phyloP scores from a whole-genome alignment of 345 rosid species.

The Leavenworthia alabamica region DNA sequence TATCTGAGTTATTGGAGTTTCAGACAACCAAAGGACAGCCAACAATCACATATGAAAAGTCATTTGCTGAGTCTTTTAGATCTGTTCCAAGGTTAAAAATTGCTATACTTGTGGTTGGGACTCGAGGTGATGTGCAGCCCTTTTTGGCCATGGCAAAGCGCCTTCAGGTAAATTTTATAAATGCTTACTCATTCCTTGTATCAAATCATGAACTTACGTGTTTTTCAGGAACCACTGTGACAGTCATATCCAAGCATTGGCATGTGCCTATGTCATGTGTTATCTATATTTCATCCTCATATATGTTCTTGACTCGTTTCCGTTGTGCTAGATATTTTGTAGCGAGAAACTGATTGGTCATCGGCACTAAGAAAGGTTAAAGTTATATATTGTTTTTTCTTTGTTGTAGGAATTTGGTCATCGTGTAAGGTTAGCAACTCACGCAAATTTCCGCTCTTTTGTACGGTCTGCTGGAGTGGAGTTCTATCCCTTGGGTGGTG shows the following conservation, averaged over 20 bases:
- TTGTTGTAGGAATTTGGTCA: slow-evolving; percentile 85
- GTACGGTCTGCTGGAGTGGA: slow-evolving; percentile 81
- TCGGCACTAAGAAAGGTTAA: background rate
- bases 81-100: slow-evolving; percentile 70
- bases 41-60: slow-evolving; percentile 34
- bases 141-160: slow-evolving; percentile 93
- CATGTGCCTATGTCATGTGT: background rate
- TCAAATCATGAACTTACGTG: background rate
- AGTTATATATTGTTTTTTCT: background rate
- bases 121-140: slow-evolving; percentile 98
- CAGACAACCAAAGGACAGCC: slow-evolving; percentile 46
- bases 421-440: slow-evolving; percentile 92
- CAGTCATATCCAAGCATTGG: background rate
- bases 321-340: background rate
- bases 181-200: background rate
- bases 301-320: background rate
- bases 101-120: slow-evolving; percentile 88
- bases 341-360: background rate
- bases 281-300: background rate
- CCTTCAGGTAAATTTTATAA: slow-evolving; percentile 64
- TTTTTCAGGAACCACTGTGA: background rate
- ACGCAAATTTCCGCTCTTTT: slow-evolving; percentile 72
- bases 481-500: slow-evolving; percentile 92
- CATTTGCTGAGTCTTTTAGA: slow-evolving; percentile 40
- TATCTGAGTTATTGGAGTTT: slow-evolving; percentile 73